These are phyloP conservation scores for Pisolithus microcarpus DNA, from an alignment of 768 basidiomycete species.

Conservation along the genomic window DNA sequence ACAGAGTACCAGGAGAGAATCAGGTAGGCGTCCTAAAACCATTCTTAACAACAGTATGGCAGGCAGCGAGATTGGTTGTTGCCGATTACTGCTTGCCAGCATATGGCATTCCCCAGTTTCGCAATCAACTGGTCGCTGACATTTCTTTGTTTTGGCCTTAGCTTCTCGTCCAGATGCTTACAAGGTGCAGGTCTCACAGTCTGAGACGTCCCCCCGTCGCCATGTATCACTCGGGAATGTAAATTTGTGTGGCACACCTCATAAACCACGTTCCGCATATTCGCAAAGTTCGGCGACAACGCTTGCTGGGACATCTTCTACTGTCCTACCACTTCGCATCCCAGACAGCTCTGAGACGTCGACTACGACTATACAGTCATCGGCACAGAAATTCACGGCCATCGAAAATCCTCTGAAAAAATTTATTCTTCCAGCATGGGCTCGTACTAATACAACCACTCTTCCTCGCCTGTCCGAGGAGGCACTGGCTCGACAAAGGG, in stretches of 20 bases:
- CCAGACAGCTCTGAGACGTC: not conserved
- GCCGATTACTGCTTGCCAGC: too few relatives aligned
- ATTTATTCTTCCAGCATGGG: constrained; percentile 65
- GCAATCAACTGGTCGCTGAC: not conserved
- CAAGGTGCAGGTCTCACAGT: not conserved
- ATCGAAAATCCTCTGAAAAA: constrained; percentile 28
- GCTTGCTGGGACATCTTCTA: constrained; percentile 13
- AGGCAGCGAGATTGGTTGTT: not conserved
- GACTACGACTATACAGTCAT: not conserved
- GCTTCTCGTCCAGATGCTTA: not conserved
- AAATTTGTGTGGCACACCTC: not conserved
- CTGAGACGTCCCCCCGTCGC: not conserved
- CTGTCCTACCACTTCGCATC: constrained; percentile 16
- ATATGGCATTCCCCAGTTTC: not conserved
- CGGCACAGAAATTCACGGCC: not conserved
- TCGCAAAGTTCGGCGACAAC: not conserved
- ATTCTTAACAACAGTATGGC: not conserved
- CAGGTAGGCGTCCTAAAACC: constrained; percentile 1
- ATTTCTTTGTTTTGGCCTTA: not conserved
- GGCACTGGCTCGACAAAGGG: constrained; percentile 32
- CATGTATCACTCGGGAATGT: not conserved
- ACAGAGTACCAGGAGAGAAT: constrained; percentile 5
- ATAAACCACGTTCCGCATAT: too few relatives aligned
- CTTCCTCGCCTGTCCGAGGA: constrained; percentile 62
- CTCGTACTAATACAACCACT: constrained; percentile 57